These are phyloP conservation scores for Rhizoclosmatium globosum DNA, from an alignment of 192 early-diverging fungal species.

Conservation along the genomic window DNA sequence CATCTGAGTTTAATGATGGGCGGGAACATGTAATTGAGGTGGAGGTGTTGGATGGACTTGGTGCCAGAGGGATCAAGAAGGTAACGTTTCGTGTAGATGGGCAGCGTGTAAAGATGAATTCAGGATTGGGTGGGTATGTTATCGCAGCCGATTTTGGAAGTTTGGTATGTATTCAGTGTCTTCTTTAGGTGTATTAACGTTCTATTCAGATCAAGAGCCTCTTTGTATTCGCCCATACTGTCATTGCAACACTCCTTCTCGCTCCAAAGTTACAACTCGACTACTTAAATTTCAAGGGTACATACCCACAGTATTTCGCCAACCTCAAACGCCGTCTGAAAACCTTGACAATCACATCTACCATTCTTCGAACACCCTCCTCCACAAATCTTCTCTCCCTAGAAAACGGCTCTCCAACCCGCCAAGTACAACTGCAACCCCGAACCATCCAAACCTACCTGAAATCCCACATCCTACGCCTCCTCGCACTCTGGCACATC, in stretches of 20 bases:
- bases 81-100: slow-evolving; percentile 78
- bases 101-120: slow-evolving; percentile 62
- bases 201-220: slow-evolving; percentile 47
- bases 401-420: neutral
- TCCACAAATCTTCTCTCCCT: neutral
- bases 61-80: slow-evolving; percentile 52
- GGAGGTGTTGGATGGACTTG: slow-evolving; percentile 64
- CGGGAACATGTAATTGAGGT: slow-evolving; percentile 69
- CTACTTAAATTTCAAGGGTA: neutral
- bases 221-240: slow-evolving; percentile 45
- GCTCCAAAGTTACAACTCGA: slow-evolving; percentile 43
- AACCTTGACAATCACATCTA: neutral
- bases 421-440: too few relatives aligned
- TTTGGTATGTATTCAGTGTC: slow-evolving; percentile 14
- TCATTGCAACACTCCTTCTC: slow-evolving; percentile 39
- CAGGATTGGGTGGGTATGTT: slow-evolving; percentile 65
- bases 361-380: neutral
- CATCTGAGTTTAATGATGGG: slow-evolving; percentile 72
- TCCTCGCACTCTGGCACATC: slow-evolving; percentile 24
- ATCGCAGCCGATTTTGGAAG: slow-evolving; percentile 48
- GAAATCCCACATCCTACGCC: neutral
- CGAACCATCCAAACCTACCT: neutral
- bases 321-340: slow-evolving; percentile 4
- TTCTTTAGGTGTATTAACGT: neutral
- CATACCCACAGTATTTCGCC: neutral